Base-by-base conservation (phyloP, 2,329 filamentous ascomycete genomes). In the Leptosphaerulina australis region DNA sequence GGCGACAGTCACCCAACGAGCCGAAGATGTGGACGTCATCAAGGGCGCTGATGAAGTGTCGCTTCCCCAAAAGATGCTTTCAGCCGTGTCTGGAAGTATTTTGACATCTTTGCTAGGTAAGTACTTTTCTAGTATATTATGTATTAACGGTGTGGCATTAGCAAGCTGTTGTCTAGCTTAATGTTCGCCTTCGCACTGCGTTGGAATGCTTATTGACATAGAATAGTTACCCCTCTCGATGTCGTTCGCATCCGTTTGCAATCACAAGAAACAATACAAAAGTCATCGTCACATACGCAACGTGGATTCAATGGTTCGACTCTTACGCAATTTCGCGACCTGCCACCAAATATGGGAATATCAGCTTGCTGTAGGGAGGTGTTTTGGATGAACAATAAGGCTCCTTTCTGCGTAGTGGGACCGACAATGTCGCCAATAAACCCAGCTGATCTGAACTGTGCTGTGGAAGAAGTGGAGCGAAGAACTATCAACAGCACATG, bases 301-400 rank as follows among this genome's bases (percentile, higher is more conserved):
- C 69, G 58, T 31, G 47, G 50, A 1, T 66, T 58, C 51, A 59
- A 50, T 76, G 60, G 62, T 22, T 48, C 58, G 2, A 54, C 66
- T 9, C 58, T 72, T n/a, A 64, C 69, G 7, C 69, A 71, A 26
- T 83, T 88, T 60, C 85, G 84, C 55, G 84, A 87, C 58, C 82
- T 94, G 38, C 90, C 91, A 46, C 85, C 88, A 22, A 90, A 93
- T 66, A 83, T 97, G 39, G 94, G 94, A 53, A 90, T 97, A 45
- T 96, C 92, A 12, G 86, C 92, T 29, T 99, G 94, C 75, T 99
- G 94, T 70, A 87, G 94, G 54, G 93, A 99, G 73, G 93, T 99
- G 26, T 99, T 97, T 74, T 99, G 96, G 81, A 86, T 93, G 57
- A 92, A 91, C 60, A 92, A 95, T 68, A 89, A 87, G 71, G 83